Conservation (phyloP, 805 yeast genomes). For the Hanseniaspora mollemarum region DNA sequence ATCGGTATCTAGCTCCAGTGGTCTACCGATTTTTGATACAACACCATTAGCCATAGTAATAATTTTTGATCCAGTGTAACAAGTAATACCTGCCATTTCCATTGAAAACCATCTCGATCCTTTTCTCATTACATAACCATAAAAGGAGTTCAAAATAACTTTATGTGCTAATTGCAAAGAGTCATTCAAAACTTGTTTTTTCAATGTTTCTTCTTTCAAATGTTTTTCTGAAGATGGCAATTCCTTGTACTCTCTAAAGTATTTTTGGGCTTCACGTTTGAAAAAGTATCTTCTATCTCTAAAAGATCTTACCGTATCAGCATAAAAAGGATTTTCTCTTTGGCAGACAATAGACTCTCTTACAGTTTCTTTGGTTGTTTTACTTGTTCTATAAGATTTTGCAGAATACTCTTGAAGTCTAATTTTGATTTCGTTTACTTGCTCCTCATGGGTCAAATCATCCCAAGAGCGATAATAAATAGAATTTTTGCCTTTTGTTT, state of each 20-base stretch:
- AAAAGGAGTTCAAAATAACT: conserved; percentile 89
- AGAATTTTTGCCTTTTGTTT: conserved; percentile 40
- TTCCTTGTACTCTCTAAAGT: conserved; percentile 25
- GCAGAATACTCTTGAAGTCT: conserved; percentile 73
- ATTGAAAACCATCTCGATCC: conserved; percentile 99
- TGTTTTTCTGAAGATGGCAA: conserved; percentile 40
- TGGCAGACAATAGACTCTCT: conserved; percentile 93
- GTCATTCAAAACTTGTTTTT: conserved; percentile 87
- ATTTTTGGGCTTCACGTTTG: conserved; percentile 48
- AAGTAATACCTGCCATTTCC: conserved; percentile 99
- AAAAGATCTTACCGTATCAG: conserved; percentile 83
- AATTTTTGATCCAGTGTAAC: conserved; percentile 94
- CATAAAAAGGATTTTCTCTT: conserved; percentile 94
- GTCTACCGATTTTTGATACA: conserved; percentile 89
- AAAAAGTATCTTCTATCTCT: conserved; percentile 94
- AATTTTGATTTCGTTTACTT: conserved; percentile 61
- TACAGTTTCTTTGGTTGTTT: conserved; percentile 71
- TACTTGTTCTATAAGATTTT: conserved; percentile 71
- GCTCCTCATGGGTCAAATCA: conserved; percentile 65
- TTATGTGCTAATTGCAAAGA: conserved; percentile 94
- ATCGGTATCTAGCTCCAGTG: conserved; percentile 92
- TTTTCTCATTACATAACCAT: conserved; percentile 97
- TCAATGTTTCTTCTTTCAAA: conserved; percentile 76
- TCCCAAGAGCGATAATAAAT: conserved; percentile 53
- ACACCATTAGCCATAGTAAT: conserved; percentile 92